Percentiles rank a stretch among this genome's conserved stretches.
These are phyloP conservation scores for Ganoderma boninense DNA, from an alignment of 1,284 basidiomycete genomes.

Conservation along the genomic window DNA sequence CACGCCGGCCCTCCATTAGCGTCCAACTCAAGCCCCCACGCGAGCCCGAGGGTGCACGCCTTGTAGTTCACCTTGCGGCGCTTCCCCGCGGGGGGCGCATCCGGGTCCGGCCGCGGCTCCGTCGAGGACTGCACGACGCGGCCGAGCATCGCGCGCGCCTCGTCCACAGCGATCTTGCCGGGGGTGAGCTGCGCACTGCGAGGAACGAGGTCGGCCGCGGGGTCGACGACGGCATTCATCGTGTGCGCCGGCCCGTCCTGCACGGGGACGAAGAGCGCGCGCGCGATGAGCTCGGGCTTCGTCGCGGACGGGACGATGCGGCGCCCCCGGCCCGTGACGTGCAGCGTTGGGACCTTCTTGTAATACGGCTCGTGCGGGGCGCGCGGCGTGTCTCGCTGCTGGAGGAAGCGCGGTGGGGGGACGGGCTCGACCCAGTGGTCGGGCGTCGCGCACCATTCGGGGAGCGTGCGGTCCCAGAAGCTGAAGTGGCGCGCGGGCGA, in stretches of 20 bases:
- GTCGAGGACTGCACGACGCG: slow-evolving; percentile 25
- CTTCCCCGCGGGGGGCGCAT: slow-evolving; percentile 11
- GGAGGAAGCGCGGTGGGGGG: slow-evolving; percentile 18
- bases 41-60: slow-evolving; percentile 11
- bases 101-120: slow-evolving; percentile 10
- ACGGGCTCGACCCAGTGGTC: slow-evolving; percentile 22
- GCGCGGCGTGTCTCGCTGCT: background rate
- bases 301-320: slow-evolving; percentile 19
- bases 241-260: background rate
- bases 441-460: slow-evolving; percentile 20
- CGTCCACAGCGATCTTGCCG: slow-evolving; percentile 10
- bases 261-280: slow-evolving; percentile 21
- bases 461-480: slow-evolving; percentile 21
- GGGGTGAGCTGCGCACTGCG: slow-evolving; percentile 7
- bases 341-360: slow-evolving; percentile 19
- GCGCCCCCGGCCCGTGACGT: slow-evolving; percentile 10
- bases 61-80: slow-evolving; percentile 19
- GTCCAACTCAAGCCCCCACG: slow-evolving; percentile 16
- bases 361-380: slow-evolving; percentile 16
- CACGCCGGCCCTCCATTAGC: background rate
- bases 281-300: slow-evolving; percentile 17
- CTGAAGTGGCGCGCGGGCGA: slow-evolving; percentile 5
- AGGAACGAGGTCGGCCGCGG: slow-evolving; percentile 13
- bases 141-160: slow-evolving; percentile 25
- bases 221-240: background rate